A percentile compares a stretch with the other conserved stretches of the same genome.
These are phyloP conservation scores for apple (Malus domestica) DNA, from an alignment of 306 rosid species.

Conservation along the genomic window DNA sequence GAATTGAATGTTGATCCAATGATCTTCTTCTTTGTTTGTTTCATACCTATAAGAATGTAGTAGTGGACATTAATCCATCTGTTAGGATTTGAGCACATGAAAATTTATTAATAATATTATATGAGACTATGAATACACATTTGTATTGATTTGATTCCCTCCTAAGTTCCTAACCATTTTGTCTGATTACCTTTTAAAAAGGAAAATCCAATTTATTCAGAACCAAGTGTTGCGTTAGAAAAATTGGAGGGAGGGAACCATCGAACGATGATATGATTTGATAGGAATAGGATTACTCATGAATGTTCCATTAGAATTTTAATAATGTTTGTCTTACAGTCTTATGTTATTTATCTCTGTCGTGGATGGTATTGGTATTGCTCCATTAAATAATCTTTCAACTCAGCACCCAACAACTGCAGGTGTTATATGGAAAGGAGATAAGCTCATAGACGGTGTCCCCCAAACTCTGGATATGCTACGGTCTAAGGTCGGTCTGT, in stretches of 20 bases:
- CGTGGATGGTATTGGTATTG: neutral
- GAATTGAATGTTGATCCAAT: neutral
- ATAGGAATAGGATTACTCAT: neutral
- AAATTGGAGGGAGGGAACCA: too few species aligned
- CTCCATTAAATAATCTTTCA: neutral
- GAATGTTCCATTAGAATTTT: neutral
- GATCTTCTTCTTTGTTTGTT: neutral
- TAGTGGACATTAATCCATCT: neutral
- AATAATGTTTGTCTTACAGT: neutral
- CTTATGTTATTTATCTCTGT: neutral
- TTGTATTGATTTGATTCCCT: neutral
- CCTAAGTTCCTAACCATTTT: neutral
- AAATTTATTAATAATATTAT: too few species aligned
- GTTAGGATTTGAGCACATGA: neutral
- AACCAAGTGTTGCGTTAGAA: neutral
- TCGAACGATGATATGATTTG: too few species aligned
- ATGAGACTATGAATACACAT: neutral
- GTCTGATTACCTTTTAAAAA: neutral
- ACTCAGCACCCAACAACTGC: constrained; percentile 11
- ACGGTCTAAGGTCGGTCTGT: constrained; percentile 69
- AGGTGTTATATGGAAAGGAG: constrained; percentile 99
- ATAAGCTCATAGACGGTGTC: constrained; percentile 85
- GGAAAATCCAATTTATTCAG: neutral
- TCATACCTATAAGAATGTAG: neutral
- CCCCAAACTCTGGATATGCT: constrained; percentile 94